Percentiles rank a stretch among this genome's conserved stretches.
Conservation (phyloP, 805 yeast species). For the Teunomyces cretensis region DNA sequence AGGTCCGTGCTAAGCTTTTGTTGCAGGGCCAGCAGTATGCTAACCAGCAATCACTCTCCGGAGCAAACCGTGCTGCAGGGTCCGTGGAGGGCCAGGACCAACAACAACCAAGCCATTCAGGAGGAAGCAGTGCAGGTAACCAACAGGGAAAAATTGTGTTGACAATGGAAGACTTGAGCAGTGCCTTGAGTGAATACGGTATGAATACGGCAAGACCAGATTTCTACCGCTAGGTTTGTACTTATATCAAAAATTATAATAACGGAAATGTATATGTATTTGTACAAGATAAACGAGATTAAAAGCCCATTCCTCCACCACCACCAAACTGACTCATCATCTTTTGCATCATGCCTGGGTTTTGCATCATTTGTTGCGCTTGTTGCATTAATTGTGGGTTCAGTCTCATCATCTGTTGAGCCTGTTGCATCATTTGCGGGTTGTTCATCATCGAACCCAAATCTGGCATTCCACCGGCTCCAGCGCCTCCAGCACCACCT, state of each 20-base stretch:
- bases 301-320: conserved; percentile 10
- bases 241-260: background rate
- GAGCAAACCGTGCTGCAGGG: conserved; percentile 24
- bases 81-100: conserved; percentile 31
- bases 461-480: conserved; percentile 40
- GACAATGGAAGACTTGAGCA: conserved; percentile 90
- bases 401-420: conserved; percentile 46
- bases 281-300: background rate
- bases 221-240: conserved; percentile 65
- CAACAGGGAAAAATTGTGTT: conserved; percentile 78
- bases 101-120: conserved; percentile 32
- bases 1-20: conserved; percentile 76
- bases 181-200: conserved; percentile 91
- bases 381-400: conserved; percentile 48
- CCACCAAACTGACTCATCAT: conserved; percentile 70
- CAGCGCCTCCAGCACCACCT: conserved; percentile 49
- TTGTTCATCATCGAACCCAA: conserved; percentile 66
- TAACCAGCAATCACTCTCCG: conserved; percentile 30
- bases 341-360: conserved; percentile 69
- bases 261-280: conserved; percentile 1
- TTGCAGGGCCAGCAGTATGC: conserved; percentile 62
- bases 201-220: conserved; percentile 89
- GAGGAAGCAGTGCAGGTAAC: conserved; percentile 44
- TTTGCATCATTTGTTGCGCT: conserved; percentile 44
- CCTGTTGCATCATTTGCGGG: conserved; percentile 47